These are phyloP conservation scores for Zostera marina DNA, from an alignment of 116 monocot genomes.

Conservation along the genomic window DNA sequence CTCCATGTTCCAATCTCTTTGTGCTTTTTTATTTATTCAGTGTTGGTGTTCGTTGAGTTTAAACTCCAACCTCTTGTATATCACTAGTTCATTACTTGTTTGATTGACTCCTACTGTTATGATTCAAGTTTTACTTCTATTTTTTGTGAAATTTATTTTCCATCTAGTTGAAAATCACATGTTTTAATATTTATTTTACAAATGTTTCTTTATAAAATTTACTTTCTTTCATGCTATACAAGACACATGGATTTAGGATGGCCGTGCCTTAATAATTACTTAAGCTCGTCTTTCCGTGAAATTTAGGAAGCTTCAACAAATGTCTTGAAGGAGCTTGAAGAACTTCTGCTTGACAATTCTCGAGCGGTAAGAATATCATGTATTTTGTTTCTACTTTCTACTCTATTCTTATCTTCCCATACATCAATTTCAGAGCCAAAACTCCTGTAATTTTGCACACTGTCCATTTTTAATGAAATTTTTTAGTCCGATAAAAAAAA, in stretches of 20 bases:
- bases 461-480: no score
- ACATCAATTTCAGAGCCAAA: not conserved
- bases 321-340: slow-evolving; percentile 8
- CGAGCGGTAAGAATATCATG: slow-evolving; percentile 2
- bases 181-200: not conserved
- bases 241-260: not conserved
- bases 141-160: no score
- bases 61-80: not conserved
- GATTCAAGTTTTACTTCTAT: no score
- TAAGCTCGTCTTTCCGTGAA: not conserved
- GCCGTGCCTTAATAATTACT: not conserved
- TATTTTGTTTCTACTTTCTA: not conserved
- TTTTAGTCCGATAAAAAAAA: no score
- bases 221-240: not conserved
- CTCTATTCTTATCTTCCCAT: not conserved
- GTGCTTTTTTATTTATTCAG: no score
- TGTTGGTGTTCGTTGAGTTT: no score
- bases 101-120: no score
- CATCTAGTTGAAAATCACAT: no score
- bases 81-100: no score
- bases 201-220: not conserved
- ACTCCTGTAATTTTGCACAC: no score
- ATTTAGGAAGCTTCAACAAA: slow-evolving; percentile 2
- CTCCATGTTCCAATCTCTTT: no score
- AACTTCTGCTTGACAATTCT: slow-evolving; percentile 4